These are phyloP conservation scores for Malassezia equina DNA, from an alignment of 1,284 basidiomycete species.

Conservation along the genomic window DNA sequence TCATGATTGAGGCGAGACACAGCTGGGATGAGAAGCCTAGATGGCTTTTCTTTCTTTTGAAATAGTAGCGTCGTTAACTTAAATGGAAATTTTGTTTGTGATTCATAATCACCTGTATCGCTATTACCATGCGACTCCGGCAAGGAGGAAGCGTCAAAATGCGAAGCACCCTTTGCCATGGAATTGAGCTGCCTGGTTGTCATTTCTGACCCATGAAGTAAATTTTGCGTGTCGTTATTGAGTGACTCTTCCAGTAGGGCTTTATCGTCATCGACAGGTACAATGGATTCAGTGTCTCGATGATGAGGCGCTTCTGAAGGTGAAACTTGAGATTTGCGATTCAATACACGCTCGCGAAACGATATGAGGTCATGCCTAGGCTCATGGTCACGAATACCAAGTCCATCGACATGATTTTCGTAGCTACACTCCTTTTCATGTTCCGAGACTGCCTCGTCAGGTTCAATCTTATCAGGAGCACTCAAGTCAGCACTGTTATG, in stretches of 20 bases:
- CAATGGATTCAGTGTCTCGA: not conserved
- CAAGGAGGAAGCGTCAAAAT: not conserved
- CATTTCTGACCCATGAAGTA: not conserved
- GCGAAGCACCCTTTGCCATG: not conserved
- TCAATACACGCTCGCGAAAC: slow-evolving; percentile 11
- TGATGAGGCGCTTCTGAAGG: not conserved
- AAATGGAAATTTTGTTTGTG: not conserved
- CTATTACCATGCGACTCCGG: not conserved
- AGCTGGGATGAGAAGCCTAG: not conserved
- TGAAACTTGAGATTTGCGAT: not conserved
- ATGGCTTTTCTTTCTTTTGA: not conserved
- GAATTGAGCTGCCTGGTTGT: not conserved
- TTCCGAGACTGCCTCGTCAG: not conserved
- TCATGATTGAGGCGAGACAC: not conserved
- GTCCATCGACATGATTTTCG: not conserved
- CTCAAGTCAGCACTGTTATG: not conserved
- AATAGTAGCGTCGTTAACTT: not conserved
- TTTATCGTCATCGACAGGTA: not conserved
- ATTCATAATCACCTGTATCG: not conserved
- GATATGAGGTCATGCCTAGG: not conserved
- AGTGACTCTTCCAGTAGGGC: not conserved
- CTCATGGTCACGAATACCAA: not conserved
- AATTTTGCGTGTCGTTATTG: not conserved
- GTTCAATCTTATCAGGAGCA: not conserved
- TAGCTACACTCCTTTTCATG: not conserved